Percentiles rank a stretch among this genome's conserved stretches.
These are phyloP conservation scores for Pichia sp. DNA, from an alignment of 1,139 yeast genomes.

Conservation along the genomic window DNA sequence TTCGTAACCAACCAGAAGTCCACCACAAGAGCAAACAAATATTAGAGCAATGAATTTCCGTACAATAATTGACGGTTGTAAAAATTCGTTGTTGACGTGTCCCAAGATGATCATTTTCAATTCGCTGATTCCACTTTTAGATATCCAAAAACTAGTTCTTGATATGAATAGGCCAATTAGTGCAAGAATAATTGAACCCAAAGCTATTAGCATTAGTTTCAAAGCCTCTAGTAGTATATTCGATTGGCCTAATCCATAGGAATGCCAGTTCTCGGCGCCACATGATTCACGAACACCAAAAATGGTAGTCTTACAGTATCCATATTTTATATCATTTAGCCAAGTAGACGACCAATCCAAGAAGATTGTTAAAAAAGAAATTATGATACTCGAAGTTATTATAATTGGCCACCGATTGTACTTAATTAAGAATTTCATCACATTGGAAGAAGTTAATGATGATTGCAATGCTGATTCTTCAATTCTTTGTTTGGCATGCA, in stretches of 20 bases:
- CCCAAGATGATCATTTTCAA: conserved; percentile 63
- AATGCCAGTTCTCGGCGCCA: conserved; percentile 33
- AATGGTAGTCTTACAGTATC: conserved; percentile 40
- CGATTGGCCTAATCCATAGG: background rate
- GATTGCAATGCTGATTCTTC: conserved; percentile 10
- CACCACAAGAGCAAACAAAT: conserved; percentile 65
- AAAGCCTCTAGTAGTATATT: background rate
- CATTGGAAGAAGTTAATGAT: background rate
- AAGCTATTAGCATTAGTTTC: conserved; percentile 33
- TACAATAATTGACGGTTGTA: conserved; percentile 45
- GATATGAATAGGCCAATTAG: conserved; percentile 34
- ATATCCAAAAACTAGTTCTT: conserved; percentile 41
- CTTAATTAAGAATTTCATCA: conserved; percentile 17
- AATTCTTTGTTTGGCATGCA: conserved; percentile 10
- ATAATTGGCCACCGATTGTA: conserved; percentile 56
- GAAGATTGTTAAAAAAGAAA: conserved; percentile 57
- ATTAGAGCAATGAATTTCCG: conserved; percentile 53
- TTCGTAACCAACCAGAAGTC: conserved; percentile 87
- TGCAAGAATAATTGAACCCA: conserved; percentile 34
- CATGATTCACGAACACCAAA: conserved; percentile 33
- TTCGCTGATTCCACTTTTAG: conserved; percentile 69
- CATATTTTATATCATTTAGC: conserved; percentile 58
- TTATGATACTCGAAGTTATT: conserved; percentile 48
- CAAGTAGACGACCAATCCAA: conserved; percentile 60
- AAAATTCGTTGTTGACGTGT: conserved; percentile 43